A percentile compares a stretch with the other conserved stretches of the same genome.
These are phyloP conservation scores for Cucurbita maxima DNA, from an alignment of 306 rosid species.

Conservation along the genomic window DNA sequence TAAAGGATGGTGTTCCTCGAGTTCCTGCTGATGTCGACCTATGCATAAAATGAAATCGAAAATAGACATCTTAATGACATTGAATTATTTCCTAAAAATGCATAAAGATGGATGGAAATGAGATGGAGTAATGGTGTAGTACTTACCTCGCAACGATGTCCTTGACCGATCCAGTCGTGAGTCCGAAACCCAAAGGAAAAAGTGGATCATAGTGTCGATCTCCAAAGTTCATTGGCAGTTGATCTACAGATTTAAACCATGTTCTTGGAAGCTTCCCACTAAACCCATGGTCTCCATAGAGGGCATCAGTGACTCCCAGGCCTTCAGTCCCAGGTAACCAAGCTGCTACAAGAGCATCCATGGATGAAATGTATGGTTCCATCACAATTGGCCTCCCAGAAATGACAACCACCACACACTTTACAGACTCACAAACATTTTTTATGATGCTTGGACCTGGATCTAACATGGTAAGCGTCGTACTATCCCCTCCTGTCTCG, in stretches of 20 bases:
- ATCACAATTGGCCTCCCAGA: slow-evolving; percentile 82
- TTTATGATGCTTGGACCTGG: slow-evolving; percentile 54
- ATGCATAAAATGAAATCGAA: background rate
- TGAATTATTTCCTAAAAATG: background rate
- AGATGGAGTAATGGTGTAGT: background rate
- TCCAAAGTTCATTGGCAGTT: slow-evolving; percentile 79
- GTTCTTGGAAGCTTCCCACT: slow-evolving; percentile 82
- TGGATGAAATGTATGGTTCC: slow-evolving; percentile 52
- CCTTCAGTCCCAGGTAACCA: slow-evolving; percentile 96
- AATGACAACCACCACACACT: slow-evolving; percentile 55
- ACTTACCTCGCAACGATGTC: slow-evolving; percentile 51
- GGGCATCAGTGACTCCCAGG: slow-evolving; percentile 75
- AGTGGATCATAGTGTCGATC: slow-evolving; percentile 94
- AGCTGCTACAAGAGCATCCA: slow-evolving; percentile 70
- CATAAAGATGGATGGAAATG: too few relatives aligned
- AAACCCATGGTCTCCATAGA: slow-evolving; percentile 75
- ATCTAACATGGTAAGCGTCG: slow-evolving; percentile 43
- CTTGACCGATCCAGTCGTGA: slow-evolving; percentile 49
- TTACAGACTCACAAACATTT: slow-evolving; percentile 51
- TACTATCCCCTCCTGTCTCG: slow-evolving; percentile 66
- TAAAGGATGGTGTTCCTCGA: slow-evolving; percentile 16
- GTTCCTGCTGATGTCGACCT: slow-evolving; percentile 69
- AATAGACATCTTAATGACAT: background rate
- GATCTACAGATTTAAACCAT: slow-evolving; percentile 79
- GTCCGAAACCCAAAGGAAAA: slow-evolving; percentile 70